These are phyloP conservation scores for Leccinum ochraceum DNA, from an alignment of 768 basidiomycete species.

Conservation along the genomic window DNA sequence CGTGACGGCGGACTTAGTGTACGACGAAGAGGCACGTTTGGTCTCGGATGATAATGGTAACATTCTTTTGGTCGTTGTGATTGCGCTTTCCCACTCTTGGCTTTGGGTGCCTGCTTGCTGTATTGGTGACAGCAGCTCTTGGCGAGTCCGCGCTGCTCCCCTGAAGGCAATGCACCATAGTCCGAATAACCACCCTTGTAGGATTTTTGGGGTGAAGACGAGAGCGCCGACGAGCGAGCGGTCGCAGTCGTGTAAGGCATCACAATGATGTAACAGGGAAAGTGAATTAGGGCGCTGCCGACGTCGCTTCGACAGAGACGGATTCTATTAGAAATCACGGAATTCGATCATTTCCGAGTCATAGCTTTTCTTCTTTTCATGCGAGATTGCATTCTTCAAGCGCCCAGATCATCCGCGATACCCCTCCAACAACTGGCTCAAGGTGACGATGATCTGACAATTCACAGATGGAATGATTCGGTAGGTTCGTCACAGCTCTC, in stretches of 20 bases:
- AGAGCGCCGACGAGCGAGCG: slow-evolving; percentile 1
- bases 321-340: slow-evolving; percentile 10
- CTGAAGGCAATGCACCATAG: background rate
- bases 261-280: background rate
- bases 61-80: background rate
- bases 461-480: no score
- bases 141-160: slow-evolving; percentile 2
- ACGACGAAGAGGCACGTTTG: slow-evolving; percentile 14
- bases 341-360: no score
- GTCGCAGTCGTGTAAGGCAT: slow-evolving; percentile 7
- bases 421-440: no score
- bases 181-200: slow-evolving; percentile 5
- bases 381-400: no score
- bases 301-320: background rate
- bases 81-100: slow-evolving; percentile 11
- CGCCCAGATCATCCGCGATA: no score
- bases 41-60: slow-evolving; percentile 3
- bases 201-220: slow-evolving; percentile 1
- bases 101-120: slow-evolving; percentile 3
- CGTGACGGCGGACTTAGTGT: slow-evolving; percentile 11
- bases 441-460: no score
- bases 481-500: no score
- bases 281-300: background rate
- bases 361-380: no score
- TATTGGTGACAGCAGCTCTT: background rate